Percentiles rank a stretch among this genome's conserved stretches.
phyloP scores from a whole-genome alignment of 2,329 filamentous ascomycete species.

The Pseudopithomyces chartarum region DNA sequence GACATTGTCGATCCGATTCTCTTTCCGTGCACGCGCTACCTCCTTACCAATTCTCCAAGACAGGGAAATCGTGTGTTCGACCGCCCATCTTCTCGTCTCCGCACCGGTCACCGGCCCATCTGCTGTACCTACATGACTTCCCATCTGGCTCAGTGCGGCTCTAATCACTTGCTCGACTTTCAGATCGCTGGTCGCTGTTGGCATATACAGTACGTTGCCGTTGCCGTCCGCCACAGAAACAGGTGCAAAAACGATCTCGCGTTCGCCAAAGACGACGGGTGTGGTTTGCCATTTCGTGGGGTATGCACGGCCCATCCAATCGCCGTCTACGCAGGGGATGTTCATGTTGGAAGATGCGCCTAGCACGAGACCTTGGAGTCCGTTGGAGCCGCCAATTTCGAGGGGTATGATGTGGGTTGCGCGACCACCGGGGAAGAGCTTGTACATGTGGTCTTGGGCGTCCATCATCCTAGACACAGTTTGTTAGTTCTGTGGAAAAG shows the following conservation, averaged over 20 bases:
- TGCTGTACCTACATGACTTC: conserved; percentile 41
- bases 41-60: conserved; percentile 47
- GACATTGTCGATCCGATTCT: conserved; percentile 43
- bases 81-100: conserved; percentile 44
- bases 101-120: conserved; percentile 45
- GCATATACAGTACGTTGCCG: conserved; percentile 48
- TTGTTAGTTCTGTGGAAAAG: not conserved
- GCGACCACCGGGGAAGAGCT: conserved; percentile 35
- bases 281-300: conserved; percentile 53
- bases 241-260: conserved; percentile 47
- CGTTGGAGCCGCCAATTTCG: conserved; percentile 56
- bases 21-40: conserved; percentile 39
- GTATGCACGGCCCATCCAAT: conserved; percentile 56
- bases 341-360: conserved; percentile 47
- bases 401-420: conserved; percentile 47
- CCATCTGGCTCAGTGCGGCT: conserved; percentile 44
- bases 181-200: conserved; percentile 42
- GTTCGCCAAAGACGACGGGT: conserved; percentile 49
- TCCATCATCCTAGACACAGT: conserved; percentile 38
- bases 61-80: conserved; percentile 46
- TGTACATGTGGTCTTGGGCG: conserved; percentile 43
- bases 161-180: conserved; percentile 46
- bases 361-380: conserved; percentile 46
- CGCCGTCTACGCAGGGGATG: conserved; percentile 52
- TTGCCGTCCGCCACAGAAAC: conserved; percentile 48